Base-by-base conservation (phyloP, 2,329 filamentous ascomycete genomes). In the Teratosphaeria pseudoeucalypti region DNA sequence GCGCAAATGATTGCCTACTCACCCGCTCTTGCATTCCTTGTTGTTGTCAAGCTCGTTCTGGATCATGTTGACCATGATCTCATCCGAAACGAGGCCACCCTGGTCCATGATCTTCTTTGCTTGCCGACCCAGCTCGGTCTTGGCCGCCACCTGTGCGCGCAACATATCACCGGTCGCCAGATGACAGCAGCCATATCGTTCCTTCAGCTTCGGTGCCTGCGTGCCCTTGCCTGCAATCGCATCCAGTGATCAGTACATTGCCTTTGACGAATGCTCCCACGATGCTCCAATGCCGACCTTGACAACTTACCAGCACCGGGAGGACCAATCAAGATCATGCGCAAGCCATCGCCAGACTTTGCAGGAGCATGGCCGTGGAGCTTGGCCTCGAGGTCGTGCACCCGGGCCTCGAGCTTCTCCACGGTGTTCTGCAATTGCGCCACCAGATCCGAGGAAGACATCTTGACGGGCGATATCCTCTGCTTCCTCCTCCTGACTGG, bases 91-190 rank as follows among this genome's bases (percentile, higher is more conserved):
- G 61, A 99, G 85, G 68, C 92, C 92, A 70, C 94, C 94, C 75
- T 92, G 88, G 74, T 99, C 94, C 94, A 99, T 99, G 77, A 99
- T 99, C 86, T 97, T 97, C 87, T 99, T 99, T 67, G 94, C 94
- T 81, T 96, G 91, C 73, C 89, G 85, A 69, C 94, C 94, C 66
- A 99, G 85, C 61, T 89, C 78, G 60, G 94, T 99, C 86, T 97
- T 96, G 80, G 95, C 95, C 66, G 92, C 89, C 73, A 99, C 94
- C 78, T 99, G 94, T 67, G 92, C 95, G 72, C 94, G 91, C 72
- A 99, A 85, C 94, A 99, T 99, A 78, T 99, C 94, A 75, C 94
- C 94, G 61, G 94, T 99, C 65, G 94, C 94, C 79, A 99, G 79
- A 78, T 99, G 94, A 81, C 94, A 99, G 80, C 91, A 91, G 75